Base-by-base conservation (phyloP, 176 grass and related monocot genomes). In the Guadua angustifolia region DNA sequence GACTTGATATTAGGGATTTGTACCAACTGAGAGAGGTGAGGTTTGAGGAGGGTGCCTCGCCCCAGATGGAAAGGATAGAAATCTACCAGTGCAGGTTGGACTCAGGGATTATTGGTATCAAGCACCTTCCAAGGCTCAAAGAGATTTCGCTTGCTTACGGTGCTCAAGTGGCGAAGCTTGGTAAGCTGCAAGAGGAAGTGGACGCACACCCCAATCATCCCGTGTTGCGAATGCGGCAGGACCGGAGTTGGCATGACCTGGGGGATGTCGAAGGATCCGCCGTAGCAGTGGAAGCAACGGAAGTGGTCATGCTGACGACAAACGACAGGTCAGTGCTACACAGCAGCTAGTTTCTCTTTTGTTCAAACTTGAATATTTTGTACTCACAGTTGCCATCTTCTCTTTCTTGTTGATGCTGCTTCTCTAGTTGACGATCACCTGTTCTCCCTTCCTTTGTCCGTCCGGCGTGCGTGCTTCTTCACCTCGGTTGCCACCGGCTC, bases 1-100 rank as follows among this genome's bases (percentile, higher is more conserved):
- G 18, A 18, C 47, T 85, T 13, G 0, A 4, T 18, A 15, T 69
- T 35, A 0, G 0, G 0, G 0, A 0, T 3, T 0, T 8, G 5
- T 0, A 0, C 0, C 0, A 46, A 7, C 25, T 85, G 19, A 59
- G 5, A 40, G 74, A 6, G 29, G 33, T 71, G 8, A 71, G 9
- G 25, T 79, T 85, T 62, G 65, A 71, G 42, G 53, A 60, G 14
- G 66, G 42, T 14, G 0, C 53, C 52, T 62, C 42, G 3, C 74
- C 74, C 24, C 25, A 15, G 5, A 39, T 86, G 19, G 42, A 85
- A n/a, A 57, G 50, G 39, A 70, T 66, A 56, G 50, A 26, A 43
- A 36, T 36, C 35, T 36, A 2, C 4, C 2, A 35, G 1, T 36
- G 35, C 35, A 36, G 35, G 2, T 36, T 36, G 35, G 35, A 76